phyloP scores from a whole-genome alignment of 495 filamentous ascomycete species.

The Podospora australis region DNA sequence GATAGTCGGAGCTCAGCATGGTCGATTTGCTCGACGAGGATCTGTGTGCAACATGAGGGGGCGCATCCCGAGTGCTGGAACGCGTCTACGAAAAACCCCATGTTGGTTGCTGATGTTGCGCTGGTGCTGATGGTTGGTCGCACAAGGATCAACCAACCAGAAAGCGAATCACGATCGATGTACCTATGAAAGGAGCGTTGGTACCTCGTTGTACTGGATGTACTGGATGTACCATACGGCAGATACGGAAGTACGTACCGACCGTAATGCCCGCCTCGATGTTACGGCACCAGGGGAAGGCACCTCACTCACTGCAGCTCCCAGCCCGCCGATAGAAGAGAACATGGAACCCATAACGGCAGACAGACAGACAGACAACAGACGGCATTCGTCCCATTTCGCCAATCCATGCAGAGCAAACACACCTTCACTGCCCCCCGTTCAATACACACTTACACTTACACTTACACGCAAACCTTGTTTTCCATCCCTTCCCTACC shows the following conservation, averaged over 20 bases:
- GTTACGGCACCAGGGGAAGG: conserved; percentile 4
- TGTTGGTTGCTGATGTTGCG: conserved; percentile 9
- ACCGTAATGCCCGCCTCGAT: conserved; percentile 2
- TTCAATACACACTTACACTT: too few species aligned
- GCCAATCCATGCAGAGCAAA: conserved; percentile 9
- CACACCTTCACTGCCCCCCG: too few species aligned
- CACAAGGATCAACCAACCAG: not conserved
- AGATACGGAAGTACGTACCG: not conserved
- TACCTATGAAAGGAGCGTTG: conserved; percentile 21
- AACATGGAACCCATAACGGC: too few species aligned
- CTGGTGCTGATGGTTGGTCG: conserved; percentile 6
- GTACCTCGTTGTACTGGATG: conserved; percentile 32
- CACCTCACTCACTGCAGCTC: not conserved
- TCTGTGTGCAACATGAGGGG: conserved; percentile 8
- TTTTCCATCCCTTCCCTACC: not conserved
- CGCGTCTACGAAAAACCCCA: conserved; percentile 14
- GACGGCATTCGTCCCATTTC: not conserved
- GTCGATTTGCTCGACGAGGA: conserved; percentile 4
- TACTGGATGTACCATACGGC: too few species aligned
- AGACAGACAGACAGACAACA: too few species aligned
- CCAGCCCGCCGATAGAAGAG: not conserved
- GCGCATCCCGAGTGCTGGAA: conserved; percentile 13
- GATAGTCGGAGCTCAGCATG: too few species aligned
- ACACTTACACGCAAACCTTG: not conserved
- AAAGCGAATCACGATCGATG: conserved; percentile 8